Conservation (phyloP, 805 yeast genomes). For the Metschnikowia bowlesiae region DNA sequence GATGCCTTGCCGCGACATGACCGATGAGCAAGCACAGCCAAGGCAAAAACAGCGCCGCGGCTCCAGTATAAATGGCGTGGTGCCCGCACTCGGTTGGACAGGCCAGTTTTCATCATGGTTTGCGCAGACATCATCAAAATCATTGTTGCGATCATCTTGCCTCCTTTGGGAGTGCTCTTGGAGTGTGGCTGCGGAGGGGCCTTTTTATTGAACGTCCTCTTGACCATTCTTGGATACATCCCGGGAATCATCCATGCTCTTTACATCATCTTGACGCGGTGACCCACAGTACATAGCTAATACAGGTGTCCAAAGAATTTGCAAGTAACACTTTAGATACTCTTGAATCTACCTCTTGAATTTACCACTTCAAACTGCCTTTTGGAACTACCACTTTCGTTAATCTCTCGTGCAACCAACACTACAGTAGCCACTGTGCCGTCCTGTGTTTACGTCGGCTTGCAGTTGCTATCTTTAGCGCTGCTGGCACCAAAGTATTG, state of each 20-base stretch:
- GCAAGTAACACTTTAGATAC: no score
- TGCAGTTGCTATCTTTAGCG: no score
- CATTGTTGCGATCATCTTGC: conserved; percentile 48
- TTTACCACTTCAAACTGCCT: no score
- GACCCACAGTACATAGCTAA: not conserved
- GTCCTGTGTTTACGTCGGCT: no score
- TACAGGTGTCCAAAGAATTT: not conserved
- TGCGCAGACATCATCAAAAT: conserved; percentile 51
- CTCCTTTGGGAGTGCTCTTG: conserved; percentile 60
- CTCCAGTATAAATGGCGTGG: not conserved
- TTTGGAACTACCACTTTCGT: no score
- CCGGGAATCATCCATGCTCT: conserved; percentile 72
- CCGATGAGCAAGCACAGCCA: not conserved
- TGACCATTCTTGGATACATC: conserved; percentile 68
- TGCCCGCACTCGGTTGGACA: not conserved
- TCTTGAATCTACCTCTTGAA: no score
- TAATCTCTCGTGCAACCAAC: no score
- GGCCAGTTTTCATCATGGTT: conserved; percentile 21
- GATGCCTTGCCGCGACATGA: not conserved
- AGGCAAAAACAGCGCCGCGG: no score
- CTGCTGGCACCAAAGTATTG: no score
- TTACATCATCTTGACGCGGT: conserved; percentile 42
- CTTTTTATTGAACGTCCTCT: conserved; percentile 49
- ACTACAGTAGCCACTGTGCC: no score
- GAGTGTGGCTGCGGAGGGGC: conserved; percentile 51